Conservation (phyloP, 208 protist genomes). For the Crithidia brevicula region DNA sequence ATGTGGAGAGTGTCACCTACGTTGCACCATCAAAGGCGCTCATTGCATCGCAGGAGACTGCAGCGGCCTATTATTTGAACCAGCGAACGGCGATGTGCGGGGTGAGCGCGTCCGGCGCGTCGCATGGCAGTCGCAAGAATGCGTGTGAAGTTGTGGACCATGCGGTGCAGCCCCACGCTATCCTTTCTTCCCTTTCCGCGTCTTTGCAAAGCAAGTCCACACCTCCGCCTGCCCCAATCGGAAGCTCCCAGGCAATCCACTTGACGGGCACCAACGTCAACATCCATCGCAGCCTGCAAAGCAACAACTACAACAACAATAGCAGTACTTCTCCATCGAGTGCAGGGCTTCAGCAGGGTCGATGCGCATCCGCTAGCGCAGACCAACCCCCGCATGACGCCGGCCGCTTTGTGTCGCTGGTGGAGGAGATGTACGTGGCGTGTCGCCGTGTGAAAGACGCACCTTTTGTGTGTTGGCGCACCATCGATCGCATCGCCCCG, state of each 20-base stretch:
- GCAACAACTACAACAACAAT: too few relatives aligned
- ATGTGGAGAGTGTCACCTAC: conserved; percentile 42
- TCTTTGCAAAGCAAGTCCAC: not conserved
- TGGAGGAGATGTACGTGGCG: conserved; percentile 33
- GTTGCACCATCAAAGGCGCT: conserved; percentile 23
- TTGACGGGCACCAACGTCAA: not conserved
- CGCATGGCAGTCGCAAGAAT: too few relatives aligned
- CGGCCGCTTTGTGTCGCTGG: conserved; percentile 25
- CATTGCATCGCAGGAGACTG: not conserved
- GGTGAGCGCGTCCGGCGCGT: too few relatives aligned
- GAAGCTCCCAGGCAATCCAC: not conserved
- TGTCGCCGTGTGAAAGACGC: conserved; percentile 21
- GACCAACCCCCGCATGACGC: conserved; percentile 4
- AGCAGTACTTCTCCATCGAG: too few relatives aligned
- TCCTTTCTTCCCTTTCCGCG: too few relatives aligned
- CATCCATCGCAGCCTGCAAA: too few relatives aligned
- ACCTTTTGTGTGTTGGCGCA: conserved; percentile 28
- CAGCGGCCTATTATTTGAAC: conserved; percentile 20
- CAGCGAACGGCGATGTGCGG: conserved; percentile 6
- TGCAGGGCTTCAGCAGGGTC: too few relatives aligned
- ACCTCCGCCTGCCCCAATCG: not conserved
- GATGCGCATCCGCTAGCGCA: too few relatives aligned
- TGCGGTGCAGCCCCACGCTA: too few relatives aligned
- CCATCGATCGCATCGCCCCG: conserved; percentile 27
- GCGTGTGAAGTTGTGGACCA: too few relatives aligned